Conservation (phyloP, 2,329 filamentous ascomycete genomes). For the Samsoniella hepiali region DNA sequence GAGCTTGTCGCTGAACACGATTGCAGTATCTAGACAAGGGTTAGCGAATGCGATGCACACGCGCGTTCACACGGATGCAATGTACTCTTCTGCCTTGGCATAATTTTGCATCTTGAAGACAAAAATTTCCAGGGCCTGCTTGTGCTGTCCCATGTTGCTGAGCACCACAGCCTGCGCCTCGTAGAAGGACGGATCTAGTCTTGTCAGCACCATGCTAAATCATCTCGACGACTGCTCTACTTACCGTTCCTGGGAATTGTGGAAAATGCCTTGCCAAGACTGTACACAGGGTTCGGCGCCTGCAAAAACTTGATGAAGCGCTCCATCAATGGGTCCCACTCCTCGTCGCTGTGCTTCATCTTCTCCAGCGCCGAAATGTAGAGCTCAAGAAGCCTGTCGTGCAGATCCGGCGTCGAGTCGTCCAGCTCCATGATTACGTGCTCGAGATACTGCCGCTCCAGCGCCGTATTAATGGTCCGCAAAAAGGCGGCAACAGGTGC, state of each 20-base stretch:
- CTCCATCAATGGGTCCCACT: slow-evolving; percentile 57
- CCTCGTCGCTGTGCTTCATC: slow-evolving; percentile 42
- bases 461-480: slow-evolving; percentile 60
- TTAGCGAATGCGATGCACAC: background rate
- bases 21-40: slow-evolving; percentile 72
- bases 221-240: slow-evolving; percentile 25
- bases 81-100: slow-evolving; percentile 86
- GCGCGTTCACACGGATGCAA: slow-evolving; percentile 21
- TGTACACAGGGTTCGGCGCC: slow-evolving; percentile 71
- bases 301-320: slow-evolving; percentile 73
- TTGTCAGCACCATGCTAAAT: slow-evolving; percentile 17
- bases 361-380: slow-evolving; percentile 56
- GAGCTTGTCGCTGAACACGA: slow-evolving; percentile 66
- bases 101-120: slow-evolving; percentile 91
- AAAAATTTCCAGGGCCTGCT: slow-evolving; percentile 94
- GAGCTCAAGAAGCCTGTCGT: slow-evolving; percentile 76
- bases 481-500: slow-evolving; percentile 74
- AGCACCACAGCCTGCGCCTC: slow-evolving; percentile 88
- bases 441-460: slow-evolving; percentile 82
- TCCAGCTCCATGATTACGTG: slow-evolving; percentile 86
- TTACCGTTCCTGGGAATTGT: slow-evolving; percentile 76
- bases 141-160: slow-evolving; percentile 92
- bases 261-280: slow-evolving; percentile 70
- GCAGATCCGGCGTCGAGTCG: slow-evolving; percentile 80
- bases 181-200: slow-evolving; percentile 74